These are phyloP conservation scores for Termitomyces sp. DNA, from an alignment of 768 basidiomycete species.

Conservation along the genomic window DNA sequence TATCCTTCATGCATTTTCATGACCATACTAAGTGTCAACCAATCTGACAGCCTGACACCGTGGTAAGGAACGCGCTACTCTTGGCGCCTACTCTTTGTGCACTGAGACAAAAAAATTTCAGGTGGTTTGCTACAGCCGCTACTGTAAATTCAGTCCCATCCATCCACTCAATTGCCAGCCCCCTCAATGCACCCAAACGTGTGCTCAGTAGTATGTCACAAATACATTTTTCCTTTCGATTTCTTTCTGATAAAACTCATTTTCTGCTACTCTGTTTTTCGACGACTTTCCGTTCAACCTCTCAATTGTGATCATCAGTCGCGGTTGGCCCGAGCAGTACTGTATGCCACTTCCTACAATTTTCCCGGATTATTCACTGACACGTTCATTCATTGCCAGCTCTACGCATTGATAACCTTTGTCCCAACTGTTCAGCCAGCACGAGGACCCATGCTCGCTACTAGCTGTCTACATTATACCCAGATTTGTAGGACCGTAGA, in stretches of 20 bases:
- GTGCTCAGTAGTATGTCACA: conserved; percentile 50
- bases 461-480: neutral
- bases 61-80: no score
- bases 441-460: neutral
- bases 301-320: conserved; percentile 22
- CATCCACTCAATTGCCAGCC: conserved; percentile 41
- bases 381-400: conserved; percentile 22
- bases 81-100: no score
- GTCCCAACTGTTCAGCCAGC: conserved; percentile 30
- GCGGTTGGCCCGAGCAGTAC: conserved; percentile 42
- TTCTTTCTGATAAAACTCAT: no score
- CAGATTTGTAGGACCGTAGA: neutral
- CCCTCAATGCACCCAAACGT: conserved; percentile 35
- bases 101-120: no score
- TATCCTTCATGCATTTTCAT: no score
- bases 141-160: conserved; percentile 49
- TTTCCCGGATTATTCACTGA: neutral
- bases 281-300: no score
- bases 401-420: conserved; percentile 37
- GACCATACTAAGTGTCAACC: no score
- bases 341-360: conserved; percentile 24
- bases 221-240: no score
- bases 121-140: conserved; percentile 14
- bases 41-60: no score
- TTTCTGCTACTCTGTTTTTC: neutral